Evolutionary conservation across 1,139 yeast species (phyloP).

Genomic region (Taphrina confusa): DNA sequence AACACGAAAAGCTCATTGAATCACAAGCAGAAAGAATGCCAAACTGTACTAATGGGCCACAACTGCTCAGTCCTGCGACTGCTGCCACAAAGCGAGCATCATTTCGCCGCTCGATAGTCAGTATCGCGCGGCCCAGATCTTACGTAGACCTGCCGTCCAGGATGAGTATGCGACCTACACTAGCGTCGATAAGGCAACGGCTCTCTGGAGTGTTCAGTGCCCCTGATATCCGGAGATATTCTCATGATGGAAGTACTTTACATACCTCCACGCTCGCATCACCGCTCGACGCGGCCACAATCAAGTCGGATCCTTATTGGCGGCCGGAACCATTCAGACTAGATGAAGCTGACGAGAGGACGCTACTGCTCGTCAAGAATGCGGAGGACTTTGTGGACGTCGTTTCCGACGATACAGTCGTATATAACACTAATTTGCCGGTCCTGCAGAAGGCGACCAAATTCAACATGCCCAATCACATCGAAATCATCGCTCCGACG

Average conservation of each 20-base stretch:
- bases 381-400: slow-evolving; percentile 16
- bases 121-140: not conserved
- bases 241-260: no score
- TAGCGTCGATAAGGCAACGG: slow-evolving; percentile 7
- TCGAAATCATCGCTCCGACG: slow-evolving; percentile 1
- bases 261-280: no score
- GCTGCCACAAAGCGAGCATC: not conserved
- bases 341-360: slow-evolving; percentile 5
- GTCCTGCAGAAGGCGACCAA: slow-evolving; percentile 1
- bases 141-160: not conserved
- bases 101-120: slow-evolving; percentile 1
- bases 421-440: slow-evolving; percentile 22
- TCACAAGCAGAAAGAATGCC: not conserved
- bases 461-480: slow-evolving; percentile 3
- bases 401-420: slow-evolving; percentile 5
- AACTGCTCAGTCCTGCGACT: not conserved
- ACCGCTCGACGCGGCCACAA: no score
- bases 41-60: not conserved
- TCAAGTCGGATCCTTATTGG: slow-evolving; percentile 15
- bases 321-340: slow-evolving; percentile 18
- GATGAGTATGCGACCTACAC: slow-evolving; percentile 12
- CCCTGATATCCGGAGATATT: not conserved
- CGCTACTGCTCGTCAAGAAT: slow-evolving; percentile 10
- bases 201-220: slow-evolving; percentile 18
- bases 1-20: not conserved